Evolutionary conservation across 768 basidiomycete genomes (phyloP), one percentile per base, ranked within the genome.

Genomic region (Boletus pseudopeckii): DNA sequence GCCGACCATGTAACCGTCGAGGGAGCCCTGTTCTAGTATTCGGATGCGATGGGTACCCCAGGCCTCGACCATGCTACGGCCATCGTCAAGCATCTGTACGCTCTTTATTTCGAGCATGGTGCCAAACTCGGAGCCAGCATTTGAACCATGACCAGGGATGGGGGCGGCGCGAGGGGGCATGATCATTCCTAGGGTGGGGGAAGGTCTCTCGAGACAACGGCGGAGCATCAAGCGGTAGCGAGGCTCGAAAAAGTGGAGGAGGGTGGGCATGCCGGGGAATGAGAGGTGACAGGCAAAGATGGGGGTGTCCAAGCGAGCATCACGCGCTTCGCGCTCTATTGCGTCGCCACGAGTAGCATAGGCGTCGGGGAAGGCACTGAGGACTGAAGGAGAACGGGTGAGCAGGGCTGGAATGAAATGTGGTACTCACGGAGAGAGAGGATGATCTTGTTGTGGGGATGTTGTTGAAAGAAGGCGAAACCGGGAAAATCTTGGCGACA

Each of bases 211-310:
- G 53, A 98, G 85, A 67, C 90, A 93, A n/a, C 96, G 85, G 22
- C 96, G 88, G 50, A 98, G 86, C 96, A 98, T 98, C 47, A 98
- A 79, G 7, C 96, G 87, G 69, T 98, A 95, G 62, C 90, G 80
- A 0, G 96, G 96, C 69, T 98, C 96, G 67, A 92, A 98, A 64
- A 98, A 86, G 70, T 97, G 94, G 15, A 98, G 75, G 50, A 88
- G 77, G 44, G 88, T 94, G 38, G 92, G 93, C 74, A 93, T 84
- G 52, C 87, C 88, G 2, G 96, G 96, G 73, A 97, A 98, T 43
- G 86, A 84, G 46, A 97, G 83, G 40, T 89, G 88, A 67, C 87
- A 90, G 58, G 94, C 83, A 62, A 98, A 95, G 56, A 98, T 88
- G 52, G 96, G 93, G 17, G 91, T 94, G 65, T 92, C 84, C 53